Conservation (phyloP, 805 yeast species). For the Lachancea waltii region DNA sequence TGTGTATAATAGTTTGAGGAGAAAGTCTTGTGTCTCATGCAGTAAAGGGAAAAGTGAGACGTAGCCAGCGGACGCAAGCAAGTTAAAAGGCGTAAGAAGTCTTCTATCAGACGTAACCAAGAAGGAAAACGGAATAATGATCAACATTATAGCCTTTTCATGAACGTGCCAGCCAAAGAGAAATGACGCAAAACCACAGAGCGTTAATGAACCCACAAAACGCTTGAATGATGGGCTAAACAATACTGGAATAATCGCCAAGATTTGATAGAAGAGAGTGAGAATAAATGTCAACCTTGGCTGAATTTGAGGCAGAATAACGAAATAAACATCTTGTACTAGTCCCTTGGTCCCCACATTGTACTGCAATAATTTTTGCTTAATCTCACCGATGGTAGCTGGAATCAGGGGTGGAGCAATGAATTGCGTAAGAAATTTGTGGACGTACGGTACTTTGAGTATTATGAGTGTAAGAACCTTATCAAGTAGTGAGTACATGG, state of each 20-base stretch:
- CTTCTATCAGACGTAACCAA: slow-evolving; percentile 65
- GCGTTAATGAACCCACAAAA: slow-evolving; percentile 75
- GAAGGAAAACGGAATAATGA: slow-evolving; percentile 82
- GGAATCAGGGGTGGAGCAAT: slow-evolving; percentile 32
- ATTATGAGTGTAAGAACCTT: slow-evolving; percentile 48
- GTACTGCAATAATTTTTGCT: slow-evolving; percentile 26
- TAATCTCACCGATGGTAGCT: slow-evolving; percentile 25
- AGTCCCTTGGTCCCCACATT: slow-evolving; percentile 71
- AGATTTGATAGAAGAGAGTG: slow-evolving; percentile 76
- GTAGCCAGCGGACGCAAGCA: slow-evolving; percentile 73
- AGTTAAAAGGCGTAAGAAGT: slow-evolving; percentile 61
- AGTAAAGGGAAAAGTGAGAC: slow-evolving; percentile 84
- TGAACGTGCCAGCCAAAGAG: slow-evolving; percentile 99
- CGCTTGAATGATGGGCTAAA: slow-evolving; percentile 68
- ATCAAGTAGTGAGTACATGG: slow-evolving; percentile 79
- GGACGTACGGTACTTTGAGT: slow-evolving; percentile 38
- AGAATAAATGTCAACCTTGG: slow-evolving; percentile 73
- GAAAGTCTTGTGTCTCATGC: slow-evolving; percentile 71
- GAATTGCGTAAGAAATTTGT: slow-evolving; percentile 35
- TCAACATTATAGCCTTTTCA: slow-evolving; percentile 90
- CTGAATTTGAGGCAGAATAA: slow-evolving; percentile 70
- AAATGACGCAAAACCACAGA: slow-evolving; percentile 88
- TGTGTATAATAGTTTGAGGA: slow-evolving; percentile 70
- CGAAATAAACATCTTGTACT: slow-evolving; percentile 84
- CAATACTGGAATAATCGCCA: slow-evolving; percentile 68